These are phyloP conservation scores for Metschnikowia santaceciliae DNA, from an alignment of 805 yeast species.

Conservation along the genomic window DNA sequence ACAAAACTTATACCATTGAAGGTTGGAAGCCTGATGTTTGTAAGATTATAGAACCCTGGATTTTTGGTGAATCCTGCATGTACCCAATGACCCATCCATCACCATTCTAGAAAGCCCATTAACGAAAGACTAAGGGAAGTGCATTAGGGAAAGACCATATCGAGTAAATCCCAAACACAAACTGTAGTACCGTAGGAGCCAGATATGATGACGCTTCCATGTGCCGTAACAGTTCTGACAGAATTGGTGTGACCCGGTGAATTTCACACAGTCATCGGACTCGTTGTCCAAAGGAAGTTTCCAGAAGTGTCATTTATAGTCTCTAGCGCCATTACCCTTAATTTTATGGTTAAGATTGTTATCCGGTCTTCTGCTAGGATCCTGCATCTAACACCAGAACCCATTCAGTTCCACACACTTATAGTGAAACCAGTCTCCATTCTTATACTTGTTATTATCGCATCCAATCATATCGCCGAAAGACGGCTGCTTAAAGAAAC, in stretches of 20 bases:
- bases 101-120: no score
- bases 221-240: constrained; percentile 84
- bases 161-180: constrained; percentile 82
- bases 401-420: constrained; percentile 34
- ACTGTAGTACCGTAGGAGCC: constrained; percentile 90
- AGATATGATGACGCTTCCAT: constrained; percentile 76
- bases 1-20: no score
- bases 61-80: no score
- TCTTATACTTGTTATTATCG: constrained; percentile 33
- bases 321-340: constrained; percentile 25
- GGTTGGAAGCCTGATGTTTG: no score
- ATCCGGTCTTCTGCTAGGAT: no score
- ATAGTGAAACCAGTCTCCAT: constrained; percentile 46
- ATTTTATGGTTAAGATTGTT: no score
- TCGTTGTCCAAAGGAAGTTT: constrained; percentile 52
- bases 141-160: constrained; percentile 34
- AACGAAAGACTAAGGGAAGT: no score
- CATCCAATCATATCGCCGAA: constrained; percentile 31
- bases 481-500: constrained; percentile 27
- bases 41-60: no score
- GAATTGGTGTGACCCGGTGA: constrained; percentile 56
- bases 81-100: no score
- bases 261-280: constrained; percentile 31
- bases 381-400: no score
- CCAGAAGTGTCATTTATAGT: constrained; percentile 44